Evolutionary conservation across 78 protist species (phyloP).

Genomic region (Chrysochromulina parva): DNA sequence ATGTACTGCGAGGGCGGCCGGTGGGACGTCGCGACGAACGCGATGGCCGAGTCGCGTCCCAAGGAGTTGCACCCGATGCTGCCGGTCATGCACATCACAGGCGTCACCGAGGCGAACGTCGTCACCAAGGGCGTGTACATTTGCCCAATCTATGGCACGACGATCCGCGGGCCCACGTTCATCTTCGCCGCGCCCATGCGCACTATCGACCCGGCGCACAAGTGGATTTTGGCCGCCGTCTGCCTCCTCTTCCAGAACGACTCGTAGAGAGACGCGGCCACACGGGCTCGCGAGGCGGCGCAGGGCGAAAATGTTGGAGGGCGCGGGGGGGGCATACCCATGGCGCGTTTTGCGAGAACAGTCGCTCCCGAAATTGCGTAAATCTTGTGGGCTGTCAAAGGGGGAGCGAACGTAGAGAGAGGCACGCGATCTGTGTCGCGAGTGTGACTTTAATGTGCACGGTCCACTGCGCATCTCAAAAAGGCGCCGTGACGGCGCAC

Average conservation of each 20-base stretch:
- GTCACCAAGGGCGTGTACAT: conserved; percentile 25
- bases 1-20: conserved; percentile 80
- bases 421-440: no score
- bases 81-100: background rate
- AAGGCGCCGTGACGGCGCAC: no score
- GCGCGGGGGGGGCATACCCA: no score
- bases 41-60: background rate
- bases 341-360: no score
- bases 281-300: no score
- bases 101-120: background rate
- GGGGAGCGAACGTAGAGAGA: no score
- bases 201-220: conserved; percentile 30
- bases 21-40: conserved; percentile 54
- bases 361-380: no score
- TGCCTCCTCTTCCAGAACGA: conserved; percentile 57
- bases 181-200: conserved; percentile 63
- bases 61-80: background rate
- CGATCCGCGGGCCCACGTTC: conserved; percentile 71
- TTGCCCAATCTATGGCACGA: conserved; percentile 77
- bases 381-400: no score
- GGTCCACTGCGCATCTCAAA: no score
- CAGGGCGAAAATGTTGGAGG: no score
- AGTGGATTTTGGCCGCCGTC: conserved; percentile 79
- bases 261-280: no score
- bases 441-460: no score